phyloP scores from a whole-genome alignment of 495 filamentous ascomycete species.

The Darksidea phi region DNA sequence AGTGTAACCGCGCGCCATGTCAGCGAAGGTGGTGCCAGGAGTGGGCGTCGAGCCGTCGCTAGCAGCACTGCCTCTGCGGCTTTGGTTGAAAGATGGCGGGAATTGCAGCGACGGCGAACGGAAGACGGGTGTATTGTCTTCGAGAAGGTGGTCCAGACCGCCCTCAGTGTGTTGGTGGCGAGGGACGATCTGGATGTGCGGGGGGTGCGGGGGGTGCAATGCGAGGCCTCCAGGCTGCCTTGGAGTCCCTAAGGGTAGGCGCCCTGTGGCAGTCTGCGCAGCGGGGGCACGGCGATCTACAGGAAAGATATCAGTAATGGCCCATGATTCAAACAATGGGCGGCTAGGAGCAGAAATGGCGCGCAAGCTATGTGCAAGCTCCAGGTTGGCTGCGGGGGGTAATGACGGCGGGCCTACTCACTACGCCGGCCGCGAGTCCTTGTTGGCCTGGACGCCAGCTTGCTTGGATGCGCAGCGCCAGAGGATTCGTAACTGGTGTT shows the following conservation, averaged over 20 bases:
- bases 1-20: constrained; percentile 31
- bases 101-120: constrained; percentile 25
- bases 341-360: neutral
- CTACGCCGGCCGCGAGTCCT: constrained; percentile 32
- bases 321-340: too few species aligned
- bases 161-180: constrained; percentile 5
- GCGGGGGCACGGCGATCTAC: constrained; percentile 30
- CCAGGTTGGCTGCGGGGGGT: neutral
- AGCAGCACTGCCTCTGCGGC: neutral
- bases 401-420: constrained; percentile 19
- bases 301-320: too few species aligned
- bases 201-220: constrained; percentile 19
- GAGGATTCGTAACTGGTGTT: neutral
- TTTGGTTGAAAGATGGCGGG: neutral
- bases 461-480: neutral
- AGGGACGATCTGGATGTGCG: constrained; percentile 31
- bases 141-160: neutral
- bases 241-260: constrained; percentile 22
- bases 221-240: constrained; percentile 1
- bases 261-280: constrained; percentile 20
- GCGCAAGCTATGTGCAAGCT: too few species aligned
- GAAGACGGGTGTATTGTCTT: constrained; percentile 24
- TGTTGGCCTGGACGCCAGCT: constrained; percentile 20
- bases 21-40: constrained; percentile 20
- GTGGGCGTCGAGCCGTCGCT: neutral